These are phyloP conservation scores for Ceratobasidium sp. DNA, from an alignment of 1,284 basidiomycete genomes.

Conservation along the genomic window DNA sequence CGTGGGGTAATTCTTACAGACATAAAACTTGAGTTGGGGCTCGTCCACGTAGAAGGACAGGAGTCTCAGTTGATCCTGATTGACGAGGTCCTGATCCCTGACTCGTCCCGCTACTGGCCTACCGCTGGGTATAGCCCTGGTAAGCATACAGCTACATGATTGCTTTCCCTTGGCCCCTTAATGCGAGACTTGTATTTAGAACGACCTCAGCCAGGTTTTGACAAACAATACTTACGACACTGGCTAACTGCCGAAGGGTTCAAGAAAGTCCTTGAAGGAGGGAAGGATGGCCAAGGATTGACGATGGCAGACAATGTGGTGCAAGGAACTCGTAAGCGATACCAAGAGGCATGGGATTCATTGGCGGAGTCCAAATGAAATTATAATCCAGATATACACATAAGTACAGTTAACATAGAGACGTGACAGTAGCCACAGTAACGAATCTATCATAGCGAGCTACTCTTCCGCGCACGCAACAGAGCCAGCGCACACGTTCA, in stretches of 20 bases:
- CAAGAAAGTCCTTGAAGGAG: constrained; percentile 82
- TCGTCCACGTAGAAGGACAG: constrained; percentile 59
- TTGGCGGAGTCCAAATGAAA: constrained; percentile 59
- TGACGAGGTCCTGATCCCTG: constrained; percentile 96
- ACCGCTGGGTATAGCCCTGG: constrained; percentile 80
- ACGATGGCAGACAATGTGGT: constrained; percentile 81
- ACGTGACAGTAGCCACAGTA: constrained; percentile 21
- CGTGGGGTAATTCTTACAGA: constrained; percentile 97
- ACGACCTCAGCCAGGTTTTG: constrained; percentile 85
- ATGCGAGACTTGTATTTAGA: constrained; percentile 56
- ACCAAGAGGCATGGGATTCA: constrained; percentile 80
- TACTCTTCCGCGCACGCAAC: constrained; percentile 31
- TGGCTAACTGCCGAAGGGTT: constrained; percentile 84
- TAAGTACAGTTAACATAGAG: constrained; percentile 33
- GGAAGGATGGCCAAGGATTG: constrained; percentile 76
- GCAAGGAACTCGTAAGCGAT: constrained; percentile 79
- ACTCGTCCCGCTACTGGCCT: constrained; percentile 98
- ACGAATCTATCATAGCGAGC: neutral
- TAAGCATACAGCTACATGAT: constrained; percentile 55
- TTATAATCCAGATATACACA: constrained; percentile 16
- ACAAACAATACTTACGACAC: constrained; percentile 97
- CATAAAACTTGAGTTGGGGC: constrained; percentile 91
- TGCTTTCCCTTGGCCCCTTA: constrained; percentile 56
- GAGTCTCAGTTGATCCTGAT: constrained; percentile 81
- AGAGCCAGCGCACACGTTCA: constrained; percentile 46